A percentile compares a stretch with the other conserved stretches of the same genome.
Evolutionary conservation across 139 green algal species (phyloP).

Genomic region (Chlorella vulgaris): DNA sequence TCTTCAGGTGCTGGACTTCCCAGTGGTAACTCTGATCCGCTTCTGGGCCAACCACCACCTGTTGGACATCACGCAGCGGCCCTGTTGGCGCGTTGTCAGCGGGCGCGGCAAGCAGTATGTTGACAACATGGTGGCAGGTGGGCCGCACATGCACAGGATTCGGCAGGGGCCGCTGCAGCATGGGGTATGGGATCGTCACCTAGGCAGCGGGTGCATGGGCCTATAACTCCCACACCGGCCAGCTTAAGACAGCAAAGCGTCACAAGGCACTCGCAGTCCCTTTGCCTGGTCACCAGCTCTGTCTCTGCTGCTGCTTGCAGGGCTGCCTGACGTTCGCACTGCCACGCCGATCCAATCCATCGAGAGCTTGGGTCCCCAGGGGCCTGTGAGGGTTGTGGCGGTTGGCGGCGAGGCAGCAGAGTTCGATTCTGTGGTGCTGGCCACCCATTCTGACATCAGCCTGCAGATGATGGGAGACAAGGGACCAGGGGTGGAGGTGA

Average conservation of each 20-base stretch:
- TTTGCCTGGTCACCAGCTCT: no score
- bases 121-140: conserved; percentile 64
- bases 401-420: conserved; percentile 18
- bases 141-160: not conserved
- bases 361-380: conserved; percentile 14
- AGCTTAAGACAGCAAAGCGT: no score
- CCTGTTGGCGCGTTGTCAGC: conserved; percentile 90
- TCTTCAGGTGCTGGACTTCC: conserved; percentile 84
- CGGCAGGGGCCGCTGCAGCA: not conserved
- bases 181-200: no score
- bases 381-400: not conserved
- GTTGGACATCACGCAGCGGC: conserved; percentile 86
- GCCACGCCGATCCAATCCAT: conserved; percentile 54
- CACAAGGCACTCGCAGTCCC: no score
- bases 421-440: conserved; percentile 73
- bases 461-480: conserved; percentile 69
- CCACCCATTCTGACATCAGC: conserved; percentile 83
- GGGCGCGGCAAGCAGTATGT: conserved; percentile 83
- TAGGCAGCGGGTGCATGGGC: no score
- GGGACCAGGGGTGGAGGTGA: conserved; percentile 15
- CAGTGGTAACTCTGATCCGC: conserved; percentile 81
- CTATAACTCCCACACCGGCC: no score
- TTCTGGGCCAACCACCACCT: conserved; percentile 99
- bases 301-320: conserved; percentile 17
- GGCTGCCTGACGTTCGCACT: conserved; percentile 78